Evolutionary conservation across 306 rosid species (phyloP), one percentile per base, ranked within the genome.

Genomic region (Lupinus albus): DNA sequence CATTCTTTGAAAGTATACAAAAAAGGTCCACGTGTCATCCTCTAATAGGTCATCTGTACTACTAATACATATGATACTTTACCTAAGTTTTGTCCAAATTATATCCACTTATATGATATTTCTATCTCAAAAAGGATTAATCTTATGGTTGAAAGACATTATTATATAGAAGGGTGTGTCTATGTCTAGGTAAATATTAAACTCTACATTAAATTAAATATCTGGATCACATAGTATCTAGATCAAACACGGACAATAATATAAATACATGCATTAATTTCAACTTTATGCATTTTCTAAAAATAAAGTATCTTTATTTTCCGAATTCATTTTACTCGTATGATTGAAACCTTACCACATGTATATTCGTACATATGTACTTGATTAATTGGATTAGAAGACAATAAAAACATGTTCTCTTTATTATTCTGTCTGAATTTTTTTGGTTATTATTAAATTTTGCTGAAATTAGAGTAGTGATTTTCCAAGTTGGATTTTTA

Each of bases 141-240:
- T n/a, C n/a, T n/a, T n/a, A n/a, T n/a, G n/a, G n/a, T n/a, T n/a
- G n/a, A n/a, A n/a, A n/a, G n/a, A n/a, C n/a, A n/a, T n/a, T n/a
- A n/a, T n/a, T n/a, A n/a, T n/a, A n/a, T 30, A 61, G 1, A 39
- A 59, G 6, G 21, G 64, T 8, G 64, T 18, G 20, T 25, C 4
- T 42, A 38, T 45, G 8, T 57, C 48, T 11, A 32, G 42, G 41
- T 59, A 39, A 36, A 13, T 48, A 33, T 36, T 14, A 62, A 25
- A 21, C 25, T 62, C 64, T 28, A 15, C 56, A 47, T 52, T 11
- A 63, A 51, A 47, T 52, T 11, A 63, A 51, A 62, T 62, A 35
- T 35, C 33, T 48, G 18, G 48, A 11, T 8, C 15, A 13, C 20
- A 35, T 66, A 5, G 28, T 38, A 52, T 4, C 12, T 20, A 33